Conservation (phyloP, 2,329 filamentous ascomycete species). For the Fusarium sp. region DNA sequence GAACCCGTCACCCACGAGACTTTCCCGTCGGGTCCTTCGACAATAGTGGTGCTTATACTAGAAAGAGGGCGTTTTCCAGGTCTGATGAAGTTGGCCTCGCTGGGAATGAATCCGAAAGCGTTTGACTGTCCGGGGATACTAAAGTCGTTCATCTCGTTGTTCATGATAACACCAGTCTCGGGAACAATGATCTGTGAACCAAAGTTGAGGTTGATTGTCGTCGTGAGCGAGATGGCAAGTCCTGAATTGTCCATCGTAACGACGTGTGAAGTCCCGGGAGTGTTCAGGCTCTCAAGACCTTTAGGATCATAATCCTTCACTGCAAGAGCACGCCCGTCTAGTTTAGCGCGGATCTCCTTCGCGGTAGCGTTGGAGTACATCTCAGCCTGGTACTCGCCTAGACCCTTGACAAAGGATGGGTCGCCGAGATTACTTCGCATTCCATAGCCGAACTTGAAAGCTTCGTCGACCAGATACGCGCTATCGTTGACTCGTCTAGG, state of each 20-base stretch:
- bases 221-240: constrained; percentile 79
- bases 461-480: constrained; percentile 84
- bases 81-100: constrained; percentile 76
- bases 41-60: constrained; percentile 80
- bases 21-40: constrained; percentile 72
- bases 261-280: constrained; percentile 74
- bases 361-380: constrained; percentile 71
- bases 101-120: constrained; percentile 80
- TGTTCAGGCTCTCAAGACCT: constrained; percentile 61
- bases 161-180: constrained; percentile 82
- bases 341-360: constrained; percentile 59
- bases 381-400: constrained; percentile 68
- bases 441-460: constrained; percentile 84
- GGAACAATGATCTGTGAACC: constrained; percentile 80
- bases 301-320: constrained; percentile 56
- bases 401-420: constrained; percentile 71
- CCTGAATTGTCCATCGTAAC: constrained; percentile 75
- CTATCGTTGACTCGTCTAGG: constrained; percentile 65
- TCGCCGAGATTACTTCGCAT: constrained; percentile 79
- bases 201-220: constrained; percentile 83
- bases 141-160: constrained; percentile 75
- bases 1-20: constrained; percentile 79
- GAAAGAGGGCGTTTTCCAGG: constrained; percentile 83
- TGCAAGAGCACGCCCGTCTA: constrained; percentile 54
- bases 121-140: constrained; percentile 77